Base-by-base conservation (phyloP, 176 grass and related monocot species). In the Pontederia crassipes region DNA sequence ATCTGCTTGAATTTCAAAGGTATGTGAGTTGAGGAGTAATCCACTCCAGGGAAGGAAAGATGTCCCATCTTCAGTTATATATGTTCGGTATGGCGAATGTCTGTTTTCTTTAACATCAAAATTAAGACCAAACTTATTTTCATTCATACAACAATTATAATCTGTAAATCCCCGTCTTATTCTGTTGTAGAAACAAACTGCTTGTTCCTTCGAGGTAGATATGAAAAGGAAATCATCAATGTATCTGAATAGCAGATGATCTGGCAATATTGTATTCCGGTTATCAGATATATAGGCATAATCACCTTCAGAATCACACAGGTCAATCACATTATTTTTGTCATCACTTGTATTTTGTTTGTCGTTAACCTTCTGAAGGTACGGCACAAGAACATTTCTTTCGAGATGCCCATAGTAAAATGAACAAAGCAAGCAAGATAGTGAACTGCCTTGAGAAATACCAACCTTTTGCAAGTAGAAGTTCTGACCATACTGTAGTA, bases 1-100 rank as follows among this genome's bases (percentile, higher is more conserved):
- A 90, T 96, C 91, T 68, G 86, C 91, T 90, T 96, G 91, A 67
- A 90, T 87, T 82, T 96, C 91, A 11, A 96, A 61, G 63, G 84
- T 85, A 74, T 75, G 72, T 71, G 83, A 96, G 62, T 96, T 90
- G 72, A 96, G 50, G 71, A 96, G 80, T 69, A 96, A 96, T 61
- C 91, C 91, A 46, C 91, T 82, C 91, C 91, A 96, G n/a, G 91
- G 83, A 72, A 96, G 74, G 85, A 96, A 96, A 69, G 65, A 66
- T 59, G 75, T 60, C 47, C 91, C 83, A 87, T 96, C 86, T 53
- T 75, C 83, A 28, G 80, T 75, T 32, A 28, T 48, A 62, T 90
- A 96, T 67, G 86, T 53, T 52, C 77, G 87, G 75, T 90, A 82
- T 71, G 35, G 26, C 28, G 62, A 78, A 63, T 40, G 50, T 24